Evolutionary conservation across 495 filamentous ascomycete species (phyloP), one percentile per base, ranked within the genome.

Genomic region (Aspergillus indologenus): DNA sequence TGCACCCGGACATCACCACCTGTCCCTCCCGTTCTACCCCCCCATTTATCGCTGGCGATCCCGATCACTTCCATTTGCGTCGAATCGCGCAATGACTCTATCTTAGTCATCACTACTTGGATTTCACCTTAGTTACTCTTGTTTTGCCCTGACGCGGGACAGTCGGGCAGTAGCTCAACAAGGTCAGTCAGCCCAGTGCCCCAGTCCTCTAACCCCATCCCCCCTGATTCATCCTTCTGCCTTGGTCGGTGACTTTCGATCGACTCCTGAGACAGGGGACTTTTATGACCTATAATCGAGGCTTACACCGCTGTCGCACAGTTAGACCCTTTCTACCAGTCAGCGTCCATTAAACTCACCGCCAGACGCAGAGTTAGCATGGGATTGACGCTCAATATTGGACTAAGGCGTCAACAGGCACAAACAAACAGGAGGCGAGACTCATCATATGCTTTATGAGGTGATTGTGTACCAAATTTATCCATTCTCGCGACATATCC

Each of bases 401-500:
- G 31, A 22, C 18, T 24, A 20, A 42, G 52, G 34, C 45, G 20
- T 24, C 48, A 26, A 51, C n/a, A 18, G 17, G 43, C 18, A 44
- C n/a, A 54, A 14, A 7, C 7, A n/a, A 34, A 42, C 19, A 23
- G 52, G 31, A 21, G 23, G 8, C 11, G 14, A 51, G 7, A 51
- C 18, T 19, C 22, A 31, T 3, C 18, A 24, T 43, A 43, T 31
- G 12, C 54, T 43, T 42, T 47, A 61, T 61, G 50, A 51, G 51
- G 48, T 62, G 55, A 58, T 58, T 46, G 43, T 49, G 24, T 31
- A 20, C 55, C 58, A 53, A 54, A 17, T 22, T 45, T 45, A 47
- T 56, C 49, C 29, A 26, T 40, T 61, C 48, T 46, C 53, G 56
- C 56, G 52, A 58, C 55, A 52, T 51, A 51, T 31, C 14, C 23